A percentile compares a stretch with the other conserved stretches of the same genome.
Conservation (phyloP, 1,284 basidiomycete genomes). For the Sanghuangporus baumii region DNA sequence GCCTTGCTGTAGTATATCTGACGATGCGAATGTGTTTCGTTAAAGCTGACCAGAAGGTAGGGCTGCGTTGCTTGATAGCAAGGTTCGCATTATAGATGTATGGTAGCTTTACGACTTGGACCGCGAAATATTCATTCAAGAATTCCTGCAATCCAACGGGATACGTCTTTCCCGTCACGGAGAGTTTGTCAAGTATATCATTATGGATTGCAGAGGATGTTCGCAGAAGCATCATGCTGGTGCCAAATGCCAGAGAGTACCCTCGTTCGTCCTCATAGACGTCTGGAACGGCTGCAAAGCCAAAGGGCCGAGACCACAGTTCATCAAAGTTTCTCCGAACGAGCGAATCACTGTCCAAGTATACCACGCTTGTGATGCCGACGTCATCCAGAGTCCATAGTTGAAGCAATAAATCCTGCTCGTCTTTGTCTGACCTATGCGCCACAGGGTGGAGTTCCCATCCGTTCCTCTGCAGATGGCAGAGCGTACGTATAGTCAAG, state of each 20-base stretch:
- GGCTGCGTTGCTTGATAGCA: conserved; percentile 34
- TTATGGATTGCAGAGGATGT: conserved; percentile 30
- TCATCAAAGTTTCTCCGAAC: conserved; percentile 40
- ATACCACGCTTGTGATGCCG: conserved; percentile 30
- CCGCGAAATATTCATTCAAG: conserved; percentile 38
- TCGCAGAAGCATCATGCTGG: conserved; percentile 36
- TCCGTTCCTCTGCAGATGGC: conserved; percentile 34
- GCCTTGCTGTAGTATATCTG: conserved; percentile 39
- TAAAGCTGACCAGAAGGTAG: conserved; percentile 32
- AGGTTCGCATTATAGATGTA: conserved; percentile 43
- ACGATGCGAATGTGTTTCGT: conserved; percentile 31
- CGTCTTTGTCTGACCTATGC: conserved; percentile 30
- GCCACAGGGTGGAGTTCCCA: conserved; percentile 34
- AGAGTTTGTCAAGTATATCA: conserved; percentile 33
- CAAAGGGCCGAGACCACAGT: conserved; percentile 37
- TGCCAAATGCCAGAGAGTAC: conserved; percentile 36
- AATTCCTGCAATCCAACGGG: conserved; percentile 40
- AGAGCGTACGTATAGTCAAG: conserved; percentile 34
- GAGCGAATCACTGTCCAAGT: conserved; percentile 40
- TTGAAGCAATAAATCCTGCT: conserved; percentile 41
- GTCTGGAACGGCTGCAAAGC: conserved; percentile 40
- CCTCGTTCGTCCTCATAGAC: conserved; percentile 31
- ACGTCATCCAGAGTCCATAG: conserved; percentile 36
- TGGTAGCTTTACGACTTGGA: conserved; percentile 33
- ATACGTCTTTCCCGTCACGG: conserved; percentile 30